Evolutionary conservation across 495 filamentous ascomycete species (phyloP).

Genomic region (Bacidia gigantensis): DNA sequence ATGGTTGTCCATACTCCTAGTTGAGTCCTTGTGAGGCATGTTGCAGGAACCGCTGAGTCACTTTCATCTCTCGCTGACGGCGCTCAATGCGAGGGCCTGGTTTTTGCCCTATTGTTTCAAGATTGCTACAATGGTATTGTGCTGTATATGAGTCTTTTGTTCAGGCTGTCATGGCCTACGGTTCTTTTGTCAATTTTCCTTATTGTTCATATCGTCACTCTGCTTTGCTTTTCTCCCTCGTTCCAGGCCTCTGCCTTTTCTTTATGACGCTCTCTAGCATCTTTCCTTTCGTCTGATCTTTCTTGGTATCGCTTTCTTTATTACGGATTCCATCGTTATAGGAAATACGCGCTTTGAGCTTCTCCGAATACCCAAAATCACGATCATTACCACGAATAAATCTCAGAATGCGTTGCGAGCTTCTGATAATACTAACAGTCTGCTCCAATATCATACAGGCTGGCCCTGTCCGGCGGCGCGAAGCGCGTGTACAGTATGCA

Average conservation of each 20-base stretch:
- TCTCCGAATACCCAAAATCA: neutral
- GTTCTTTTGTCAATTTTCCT: neutral
- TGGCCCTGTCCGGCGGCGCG: conserved; percentile 13
- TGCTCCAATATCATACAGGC: conserved; percentile 13
- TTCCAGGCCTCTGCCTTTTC: neutral
- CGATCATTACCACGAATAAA: neutral
- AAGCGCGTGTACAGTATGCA: conserved; percentile 11
- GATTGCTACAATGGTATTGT: conserved; percentile 10
- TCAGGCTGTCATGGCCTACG: neutral
- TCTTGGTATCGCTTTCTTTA: conserved; percentile 6
- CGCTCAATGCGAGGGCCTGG: neutral
- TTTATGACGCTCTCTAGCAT: conserved; percentile 1
- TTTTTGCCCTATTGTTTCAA: neutral
- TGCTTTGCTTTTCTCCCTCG: neutral
- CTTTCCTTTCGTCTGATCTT: neutral
- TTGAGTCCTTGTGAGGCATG: neutral
- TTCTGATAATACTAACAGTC: conserved; percentile 18
- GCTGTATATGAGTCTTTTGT: conserved; percentile 11
- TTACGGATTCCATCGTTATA: neutral
- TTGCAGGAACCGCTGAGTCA: conserved; percentile 15
- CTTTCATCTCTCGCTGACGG: conserved; percentile 5
- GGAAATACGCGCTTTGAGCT: neutral
- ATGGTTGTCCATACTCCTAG: neutral
- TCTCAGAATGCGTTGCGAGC: conserved; percentile 11
- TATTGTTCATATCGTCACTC: conserved; percentile 3